Conservation (phyloP, 2,329 filamentous ascomycete species). For the Aureobasidium leucospermi region DNA sequence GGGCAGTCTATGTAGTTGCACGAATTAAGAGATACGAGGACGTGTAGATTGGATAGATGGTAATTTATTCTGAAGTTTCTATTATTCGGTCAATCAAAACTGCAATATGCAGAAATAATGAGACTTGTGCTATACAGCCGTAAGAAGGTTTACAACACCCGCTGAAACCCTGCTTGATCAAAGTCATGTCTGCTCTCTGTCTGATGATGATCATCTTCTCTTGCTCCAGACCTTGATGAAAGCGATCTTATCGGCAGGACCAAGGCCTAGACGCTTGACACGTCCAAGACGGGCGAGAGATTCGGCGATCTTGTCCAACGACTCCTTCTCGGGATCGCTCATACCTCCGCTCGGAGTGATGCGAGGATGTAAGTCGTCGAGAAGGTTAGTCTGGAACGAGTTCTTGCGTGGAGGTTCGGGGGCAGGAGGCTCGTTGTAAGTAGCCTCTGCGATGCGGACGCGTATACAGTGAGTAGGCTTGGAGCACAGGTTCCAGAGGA, state of each 20-base stretch:
- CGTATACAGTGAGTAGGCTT: conserved; percentile 82
- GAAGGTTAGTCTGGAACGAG: conserved; percentile 39
- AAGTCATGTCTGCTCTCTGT: not conserved
- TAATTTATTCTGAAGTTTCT: not conserved
- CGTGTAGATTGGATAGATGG: not conserved
- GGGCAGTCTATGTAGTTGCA: too few relatives aligned
- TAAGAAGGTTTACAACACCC: not conserved
- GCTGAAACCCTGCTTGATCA: not conserved
- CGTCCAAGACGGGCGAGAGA: conserved; percentile 78
- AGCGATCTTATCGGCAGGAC: conserved; percentile 70
- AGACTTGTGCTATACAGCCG: not conserved
- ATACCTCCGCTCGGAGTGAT: conserved; percentile 23
- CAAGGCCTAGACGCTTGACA: conserved; percentile 81
- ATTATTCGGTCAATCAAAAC: not conserved
- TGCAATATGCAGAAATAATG: not conserved
- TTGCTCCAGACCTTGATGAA: conserved; percentile 67
- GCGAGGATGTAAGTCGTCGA: conserved; percentile 36
- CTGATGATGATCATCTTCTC: conserved; percentile 8
- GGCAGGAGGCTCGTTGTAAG: conserved; percentile 37
- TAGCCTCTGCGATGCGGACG: conserved; percentile 77
- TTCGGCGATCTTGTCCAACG: conserved; percentile 75
- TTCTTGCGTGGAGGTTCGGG: conserved; percentile 18
- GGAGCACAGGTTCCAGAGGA: conserved; percentile 80
- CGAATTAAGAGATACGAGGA: too few relatives aligned
- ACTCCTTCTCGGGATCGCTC: conserved; percentile 53